Base-by-base conservation (phyloP, 2,329 filamentous ascomycete genomes). In the Aspergillus chevalieri region DNA sequence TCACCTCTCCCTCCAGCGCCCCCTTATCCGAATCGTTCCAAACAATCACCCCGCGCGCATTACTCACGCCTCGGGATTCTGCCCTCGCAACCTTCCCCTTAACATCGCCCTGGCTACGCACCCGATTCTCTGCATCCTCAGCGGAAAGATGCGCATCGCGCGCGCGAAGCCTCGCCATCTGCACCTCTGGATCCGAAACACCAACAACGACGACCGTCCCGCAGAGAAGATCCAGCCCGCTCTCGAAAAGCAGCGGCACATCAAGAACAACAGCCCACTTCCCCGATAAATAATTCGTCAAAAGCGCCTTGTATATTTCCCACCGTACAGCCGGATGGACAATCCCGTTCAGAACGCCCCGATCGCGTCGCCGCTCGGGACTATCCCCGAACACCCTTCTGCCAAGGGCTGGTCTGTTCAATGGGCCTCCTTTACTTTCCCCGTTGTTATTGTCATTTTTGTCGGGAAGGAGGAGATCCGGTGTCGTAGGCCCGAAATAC, bases 211-310 rank as follows among this genome's bases (percentile, higher is more conserved):
- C 72, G 14, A 95, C 86, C 0, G 83, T 84, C 3, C 90, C 90
- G 64, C 91, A 96, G 57, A 95, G 81, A 38, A 83, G 75, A 68
- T 98, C 93, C 70, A 95, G 84, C 2, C 84, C 83, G 59, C 83
- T 86, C 76, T 98, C 93, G 61, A 96, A 96, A 39, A 98, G 78
- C 47, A 98, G 74, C 46, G 93, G 93, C 7, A 98, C 85, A 65
- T 98, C 93, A 14, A 97, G 77, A 33, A 98, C 86, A 3, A 95
- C 89, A 0, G 90, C 91, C 89, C 92, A 93, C 64, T 83, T 68
- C 0, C 93, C 92, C 1, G 71, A 71, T 12, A 93, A 48, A 63
- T 95, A 96, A 58, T 81, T 82, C 52, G 76, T 74, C n/a, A 89
- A 64, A 49, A 97, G 80, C 44, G 80, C 76, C 60, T 78, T 82